phyloP scores from a whole-genome alignment of 1,284 basidiomycete species.

The Apiotrichum laibachii region DNA sequence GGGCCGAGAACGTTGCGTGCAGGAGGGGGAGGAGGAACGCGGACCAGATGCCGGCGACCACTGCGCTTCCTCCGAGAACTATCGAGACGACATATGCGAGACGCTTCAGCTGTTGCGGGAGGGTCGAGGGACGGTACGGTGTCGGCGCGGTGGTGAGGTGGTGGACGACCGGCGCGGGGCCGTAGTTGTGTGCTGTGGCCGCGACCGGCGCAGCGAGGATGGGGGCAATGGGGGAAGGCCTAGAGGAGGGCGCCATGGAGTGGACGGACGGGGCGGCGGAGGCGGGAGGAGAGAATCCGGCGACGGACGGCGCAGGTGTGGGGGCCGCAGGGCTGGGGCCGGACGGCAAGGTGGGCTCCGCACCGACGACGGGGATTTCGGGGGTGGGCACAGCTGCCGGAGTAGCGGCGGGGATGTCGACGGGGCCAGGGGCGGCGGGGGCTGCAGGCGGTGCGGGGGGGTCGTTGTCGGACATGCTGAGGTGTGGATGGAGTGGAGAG shows the following conservation, averaged over 20 bases:
- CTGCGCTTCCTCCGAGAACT: constrained; percentile 37
- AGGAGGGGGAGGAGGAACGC: constrained; percentile 46
- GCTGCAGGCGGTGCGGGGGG: constrained; percentile 37
- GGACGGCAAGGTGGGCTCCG: neutral
- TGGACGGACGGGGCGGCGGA: neutral
- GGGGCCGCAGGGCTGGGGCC: neutral
- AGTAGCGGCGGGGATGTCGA: constrained; percentile 3
- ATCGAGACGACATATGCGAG: constrained; percentile 43
- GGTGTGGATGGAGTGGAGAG: neutral
- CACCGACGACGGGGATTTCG: constrained; percentile 1
- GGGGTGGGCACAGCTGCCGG: constrained; percentile 8
- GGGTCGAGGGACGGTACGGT: constrained; percentile 7
- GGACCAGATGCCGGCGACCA: constrained; percentile 41
- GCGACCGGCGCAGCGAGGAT: constrained; percentile 1
- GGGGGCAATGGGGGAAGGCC: neutral
- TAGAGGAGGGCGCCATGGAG: neutral
- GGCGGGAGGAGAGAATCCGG: neutral
- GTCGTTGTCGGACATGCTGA: constrained; percentile 40
- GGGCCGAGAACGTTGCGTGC: constrained; percentile 46
- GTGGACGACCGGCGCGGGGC: constrained; percentile 4
- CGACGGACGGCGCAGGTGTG: neutral
- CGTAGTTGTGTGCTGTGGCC: constrained; percentile 2
- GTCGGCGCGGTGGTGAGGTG: constrained; percentile 11
- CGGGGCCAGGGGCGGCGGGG: constrained; percentile 32
- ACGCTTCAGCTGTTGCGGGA: constrained; percentile 31